These are phyloP conservation scores for Pseudocercospora eumusae DNA, from an alignment of 2,329 filamentous ascomycete genomes.

Conservation along the genomic window DNA sequence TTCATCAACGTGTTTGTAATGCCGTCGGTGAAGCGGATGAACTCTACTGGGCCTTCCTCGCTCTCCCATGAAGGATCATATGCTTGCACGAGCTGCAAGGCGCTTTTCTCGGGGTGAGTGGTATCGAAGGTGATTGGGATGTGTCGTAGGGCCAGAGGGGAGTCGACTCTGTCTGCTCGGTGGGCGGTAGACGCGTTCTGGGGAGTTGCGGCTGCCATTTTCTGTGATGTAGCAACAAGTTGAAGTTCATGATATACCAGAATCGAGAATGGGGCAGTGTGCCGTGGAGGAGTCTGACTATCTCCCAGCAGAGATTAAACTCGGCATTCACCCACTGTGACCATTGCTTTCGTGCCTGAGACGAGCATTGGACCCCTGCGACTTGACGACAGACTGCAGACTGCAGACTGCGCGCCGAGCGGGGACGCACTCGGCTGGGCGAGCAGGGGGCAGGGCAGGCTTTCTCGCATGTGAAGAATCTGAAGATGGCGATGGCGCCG, in stretches of 20 bases:
- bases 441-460: neutral
- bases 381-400: constrained; percentile 7
- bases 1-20: constrained; percentile 94
- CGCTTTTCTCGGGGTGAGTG: constrained; percentile 74
- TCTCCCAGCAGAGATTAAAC: neutral
- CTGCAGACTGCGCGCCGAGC: constrained; percentile 13
- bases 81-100: constrained; percentile 73
- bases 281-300: neutral
- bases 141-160: constrained; percentile 44
- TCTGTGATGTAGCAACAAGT: constrained; percentile 19
- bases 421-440: constrained; percentile 6
- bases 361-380: constrained; percentile 9
- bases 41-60: constrained; percentile 72
- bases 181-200: constrained; percentile 28
- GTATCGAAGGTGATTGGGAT: constrained; percentile 79
- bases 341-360: constrained; percentile 11
- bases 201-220: constrained; percentile 30
- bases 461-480: constrained; percentile 12
- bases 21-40: constrained; percentile 91
- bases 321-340: constrained; percentile 6
- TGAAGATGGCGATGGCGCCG: too few relatives aligned
- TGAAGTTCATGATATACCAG: too few relatives aligned
- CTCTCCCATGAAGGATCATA: constrained; percentile 81
- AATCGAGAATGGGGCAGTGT: too few relatives aligned
- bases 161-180: constrained; percentile 35